Base-by-base conservation (phyloP, 768 basidiomycete genomes). In the Chlorophyllum brunneum region DNA sequence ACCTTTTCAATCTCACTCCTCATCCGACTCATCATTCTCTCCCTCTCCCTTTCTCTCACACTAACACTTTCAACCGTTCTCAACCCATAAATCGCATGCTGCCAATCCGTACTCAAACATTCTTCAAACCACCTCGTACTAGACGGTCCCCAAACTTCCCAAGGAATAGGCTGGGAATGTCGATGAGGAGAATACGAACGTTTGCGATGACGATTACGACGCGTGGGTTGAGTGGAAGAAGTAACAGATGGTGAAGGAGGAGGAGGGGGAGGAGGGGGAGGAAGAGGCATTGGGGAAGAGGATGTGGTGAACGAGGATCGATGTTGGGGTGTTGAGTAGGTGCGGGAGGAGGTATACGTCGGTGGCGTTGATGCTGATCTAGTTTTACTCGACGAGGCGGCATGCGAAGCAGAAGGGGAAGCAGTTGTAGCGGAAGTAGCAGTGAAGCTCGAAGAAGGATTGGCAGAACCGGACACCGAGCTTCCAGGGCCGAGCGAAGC, bases 111-210 rank as follows among this genome's bases (percentile, higher is more conserved):
- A 59, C 69, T 74, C 37, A 76, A 59, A 42, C 65, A 65, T 57
- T 79, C 77, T 48, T 70, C 67, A 56, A 81, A 81, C 79, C 80
- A 81, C 9, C 79, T 73, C 7, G 79, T 80, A 57, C 67, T 73
- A 29, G 63, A 60, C 1, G 77, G 76, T 10, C 79, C 80, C 80
- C 80, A 81, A 16, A 66, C 64, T 5, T 73, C 67, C 78, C 79
- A 81, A 2, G 74, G 68, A 26, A 79, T 60, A 26, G 20, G 56
- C 6, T 37, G 26, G 34, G 18, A 59, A n/a, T 43, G 31, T 44
- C 49, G 41, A 39, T 24, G 37, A 13, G 34, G 53, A 42, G 13
- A 43, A 55, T 57, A 54, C 45, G 18, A 44, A 41, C 22, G 46
- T 13, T 15, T 51, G 24, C 51, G 50, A 45, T 41, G 31, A 22